Evolutionary conservation across 2,329 filamentous ascomycete species (phyloP).

Genomic region (Malbranchea cinnamomea): DNA sequence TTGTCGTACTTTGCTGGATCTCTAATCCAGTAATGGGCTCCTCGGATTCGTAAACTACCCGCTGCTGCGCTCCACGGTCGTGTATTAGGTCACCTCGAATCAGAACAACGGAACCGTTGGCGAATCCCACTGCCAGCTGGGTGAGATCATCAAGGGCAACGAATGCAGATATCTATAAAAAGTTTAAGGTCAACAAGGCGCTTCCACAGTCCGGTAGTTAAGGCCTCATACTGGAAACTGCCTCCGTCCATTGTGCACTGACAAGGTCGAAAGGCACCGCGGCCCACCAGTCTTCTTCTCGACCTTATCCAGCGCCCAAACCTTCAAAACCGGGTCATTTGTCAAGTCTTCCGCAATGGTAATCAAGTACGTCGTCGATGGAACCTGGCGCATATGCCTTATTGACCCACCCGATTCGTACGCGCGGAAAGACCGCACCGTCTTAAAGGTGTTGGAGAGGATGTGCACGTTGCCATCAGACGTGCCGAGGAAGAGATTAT

Average conservation of each 20-base stretch:
- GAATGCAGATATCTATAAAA: conserved; percentile 57
- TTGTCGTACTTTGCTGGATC: conserved; percentile 48
- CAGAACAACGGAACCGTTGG: conserved; percentile 84
- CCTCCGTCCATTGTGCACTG: conserved; percentile 76
- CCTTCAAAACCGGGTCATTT: conserved; percentile 76
- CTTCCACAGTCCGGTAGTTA: too few relatives aligned
- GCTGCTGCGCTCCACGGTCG: conserved; percentile 83
- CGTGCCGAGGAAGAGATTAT: conserved; percentile 78
- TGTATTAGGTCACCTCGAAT: conserved; percentile 90
- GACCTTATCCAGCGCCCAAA: conserved; percentile 91
- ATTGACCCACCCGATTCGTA: conserved; percentile 62
- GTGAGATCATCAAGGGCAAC: conserved; percentile 74
- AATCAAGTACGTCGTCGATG: conserved; percentile 70
- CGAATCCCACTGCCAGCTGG: conserved; percentile 89
- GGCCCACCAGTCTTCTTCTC: conserved; percentile 89
- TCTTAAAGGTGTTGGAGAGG: conserved; percentile 73
- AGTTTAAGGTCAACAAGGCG: too few relatives aligned
- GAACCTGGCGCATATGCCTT: conserved; percentile 83
- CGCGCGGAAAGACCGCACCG: conserved; percentile 72
- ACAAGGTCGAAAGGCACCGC: conserved; percentile 71
- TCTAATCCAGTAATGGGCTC: conserved; percentile 90
- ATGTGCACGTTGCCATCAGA: conserved; percentile 77
- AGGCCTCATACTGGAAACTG: conserved; percentile 63
- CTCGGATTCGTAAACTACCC: conserved; percentile 90
- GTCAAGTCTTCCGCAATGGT: conserved; percentile 73